Percentiles rank a stretch among this genome's conserved stretches.
These are phyloP conservation scores for Chamaecrista fasciculata DNA, from an alignment of 306 rosid genomes.

Conservation along the genomic window DNA sequence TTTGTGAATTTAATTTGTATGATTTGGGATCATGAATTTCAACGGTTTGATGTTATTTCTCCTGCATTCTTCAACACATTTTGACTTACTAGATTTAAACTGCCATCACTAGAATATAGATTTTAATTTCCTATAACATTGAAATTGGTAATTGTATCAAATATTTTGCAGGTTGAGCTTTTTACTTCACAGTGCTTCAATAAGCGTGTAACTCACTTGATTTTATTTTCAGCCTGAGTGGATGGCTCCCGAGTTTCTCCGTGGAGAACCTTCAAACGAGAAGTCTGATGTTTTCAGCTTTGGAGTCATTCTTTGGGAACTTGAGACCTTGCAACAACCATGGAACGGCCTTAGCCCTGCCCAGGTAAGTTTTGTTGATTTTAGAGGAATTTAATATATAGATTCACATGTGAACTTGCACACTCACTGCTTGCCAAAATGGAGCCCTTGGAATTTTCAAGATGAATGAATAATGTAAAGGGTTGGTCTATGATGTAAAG, in stretches of 20 bases:
- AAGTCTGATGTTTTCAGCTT: slow-evolving; percentile 96
- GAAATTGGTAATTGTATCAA: slow-evolving; percentile 40
- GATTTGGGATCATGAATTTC: not conserved
- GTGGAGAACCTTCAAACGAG: slow-evolving; percentile 94
- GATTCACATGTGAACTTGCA: slow-evolving; percentile 17
- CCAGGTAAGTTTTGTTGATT: slow-evolving; percentile 57
- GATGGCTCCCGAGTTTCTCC: slow-evolving; percentile 99
- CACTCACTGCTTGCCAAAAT: slow-evolving; percentile 19
- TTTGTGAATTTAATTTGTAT: not conserved
- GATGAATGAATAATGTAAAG: slow-evolving; percentile 2
- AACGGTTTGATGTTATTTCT: slow-evolving; percentile 1
- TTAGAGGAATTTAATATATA: slow-evolving; percentile 3
- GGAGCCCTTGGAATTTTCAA: slow-evolving; percentile 14
- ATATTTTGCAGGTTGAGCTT: slow-evolving; percentile 43
- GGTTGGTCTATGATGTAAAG: no score
- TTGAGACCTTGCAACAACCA: slow-evolving; percentile 87
- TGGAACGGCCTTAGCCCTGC: slow-evolving; percentile 91
- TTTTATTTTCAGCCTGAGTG: slow-evolving; percentile 92
- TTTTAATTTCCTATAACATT: slow-evolving; percentile 9
- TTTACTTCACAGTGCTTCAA: slow-evolving; percentile 40
- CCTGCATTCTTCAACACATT: not conserved
- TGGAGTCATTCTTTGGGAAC: slow-evolving; percentile 96
- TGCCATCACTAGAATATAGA: slow-evolving; percentile 4
- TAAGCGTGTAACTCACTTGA: slow-evolving; percentile 44
- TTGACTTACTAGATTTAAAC: not conserved